Base-by-base conservation (phyloP, 2,329 filamentous ascomycete genomes). In the Xenosphaeropsis pyriputrescens region DNA sequence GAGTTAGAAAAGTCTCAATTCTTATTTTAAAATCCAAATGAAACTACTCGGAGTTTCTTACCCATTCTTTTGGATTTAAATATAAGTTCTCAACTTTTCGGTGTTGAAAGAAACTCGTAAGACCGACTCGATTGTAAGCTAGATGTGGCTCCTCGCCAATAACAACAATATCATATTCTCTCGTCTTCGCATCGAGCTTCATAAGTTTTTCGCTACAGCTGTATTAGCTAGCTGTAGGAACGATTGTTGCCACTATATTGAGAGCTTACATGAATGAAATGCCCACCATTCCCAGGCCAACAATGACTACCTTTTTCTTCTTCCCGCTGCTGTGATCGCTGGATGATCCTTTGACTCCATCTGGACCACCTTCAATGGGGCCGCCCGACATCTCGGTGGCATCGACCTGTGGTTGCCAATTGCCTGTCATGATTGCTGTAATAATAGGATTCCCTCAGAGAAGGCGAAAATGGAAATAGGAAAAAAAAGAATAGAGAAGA, bases 231-330 rank as follows among this genome's bases (percentile, higher is more conserved):
- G 22, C 26, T 29, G 18, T 39, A 34, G 42, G 34, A 5, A 22
- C 8, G 12, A 9, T 26, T 26, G 22, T 9, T 3, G n/a, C n/a
- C n/a, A n/a, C n/a, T n/a, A 9, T 26, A 26, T 9, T 6, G 4
- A 16, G 32, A 9, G 66, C 79, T 67, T 61, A 89, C 82, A 93
- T 85, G 56, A 93, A 89, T 32, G 82, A 78, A 47, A 91, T 80
- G 30, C 81, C 85, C 33, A 94, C 86, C 88, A 95, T 95, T 2
- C 86, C 86, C 59, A 94, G 60, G 8, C 86, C 86, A 30, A 93
- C 84, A 29, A 93, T 76, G 2, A 93, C 85, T 29, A 93, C 61
- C 52, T 69, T 76, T 56, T 83, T 85, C 43, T 73, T 52, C n/a
- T 26, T 2, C 5, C 35, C 19, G 9, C 5, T 26, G 15, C 29